A percentile compares a stretch with the other conserved stretches of the same genome.
Evolutionary conservation across 495 filamentous ascomycete species (phyloP).

Genomic region (Chaetomium tenue): DNA sequence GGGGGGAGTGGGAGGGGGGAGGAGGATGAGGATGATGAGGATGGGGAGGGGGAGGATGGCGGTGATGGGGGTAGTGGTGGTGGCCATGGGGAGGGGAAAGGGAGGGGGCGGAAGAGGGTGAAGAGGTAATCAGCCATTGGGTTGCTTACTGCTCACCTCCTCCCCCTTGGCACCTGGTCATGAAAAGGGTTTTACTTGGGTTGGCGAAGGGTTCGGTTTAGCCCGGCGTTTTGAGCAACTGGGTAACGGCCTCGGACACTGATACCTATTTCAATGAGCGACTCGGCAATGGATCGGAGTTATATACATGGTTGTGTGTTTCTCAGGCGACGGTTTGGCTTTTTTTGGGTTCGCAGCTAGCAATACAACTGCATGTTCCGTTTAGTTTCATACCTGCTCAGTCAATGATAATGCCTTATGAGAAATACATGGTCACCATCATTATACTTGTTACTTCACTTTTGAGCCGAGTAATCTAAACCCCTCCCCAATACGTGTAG

Average conservation of each 20-base stretch:
- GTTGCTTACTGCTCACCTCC: background rate
- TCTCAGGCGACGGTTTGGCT: background rate
- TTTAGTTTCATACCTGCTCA: background rate
- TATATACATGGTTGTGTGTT: constrained; percentile 1
- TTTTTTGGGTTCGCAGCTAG: background rate
- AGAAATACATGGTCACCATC: background rate
- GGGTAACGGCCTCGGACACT: constrained; percentile 2
- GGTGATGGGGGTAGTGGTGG: background rate
- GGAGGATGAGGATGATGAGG: constrained; percentile 15
- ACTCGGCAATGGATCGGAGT: constrained; percentile 2
- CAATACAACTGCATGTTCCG: background rate
- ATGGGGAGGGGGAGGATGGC: constrained; percentile 18
- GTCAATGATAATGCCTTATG: background rate
- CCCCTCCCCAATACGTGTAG: too few species aligned
- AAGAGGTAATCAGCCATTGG: background rate
- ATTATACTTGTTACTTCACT: background rate
- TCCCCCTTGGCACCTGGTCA: background rate
- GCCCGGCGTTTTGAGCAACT: constrained; percentile 2
- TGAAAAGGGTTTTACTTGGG: background rate
- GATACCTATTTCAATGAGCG: constrained; percentile 1
- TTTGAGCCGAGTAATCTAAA: background rate
- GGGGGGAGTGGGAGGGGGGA: constrained; percentile 45
- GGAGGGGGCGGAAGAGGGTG: constrained; percentile 17
- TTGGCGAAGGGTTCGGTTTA: background rate
- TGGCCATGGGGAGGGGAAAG: background rate